Evolutionary conservation across 768 basidiomycete species (phyloP).

Genomic region (Chalciporus piperatus): DNA sequence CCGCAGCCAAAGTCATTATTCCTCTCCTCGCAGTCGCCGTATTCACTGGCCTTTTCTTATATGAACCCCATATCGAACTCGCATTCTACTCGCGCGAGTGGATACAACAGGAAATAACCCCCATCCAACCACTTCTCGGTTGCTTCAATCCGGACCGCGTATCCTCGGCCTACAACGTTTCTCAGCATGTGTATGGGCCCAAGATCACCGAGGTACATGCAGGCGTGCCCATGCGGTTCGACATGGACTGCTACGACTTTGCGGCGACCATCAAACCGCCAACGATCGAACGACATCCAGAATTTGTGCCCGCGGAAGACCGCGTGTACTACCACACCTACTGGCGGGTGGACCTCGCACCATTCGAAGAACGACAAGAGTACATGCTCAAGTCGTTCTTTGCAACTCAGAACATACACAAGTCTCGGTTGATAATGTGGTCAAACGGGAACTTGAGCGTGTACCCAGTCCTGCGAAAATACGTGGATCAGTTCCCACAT

Average conservation of each 20-base stretch:
- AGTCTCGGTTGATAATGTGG: conserved; percentile 80
- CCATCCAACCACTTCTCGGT: conserved; percentile 59
- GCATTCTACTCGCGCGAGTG: conserved; percentile 75
- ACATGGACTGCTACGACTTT: conserved; percentile 91
- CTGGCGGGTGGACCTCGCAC: conserved; percentile 86
- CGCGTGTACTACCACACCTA: conserved; percentile 84
- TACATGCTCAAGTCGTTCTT: conserved; percentile 93
- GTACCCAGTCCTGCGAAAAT: conserved; percentile 57
- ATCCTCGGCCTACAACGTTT: conserved; percentile 66
- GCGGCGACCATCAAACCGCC: conserved; percentile 69
- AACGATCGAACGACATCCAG: not conserved
- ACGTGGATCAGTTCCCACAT: conserved; percentile 61
- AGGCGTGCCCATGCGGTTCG: conserved; percentile 72
- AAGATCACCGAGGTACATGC: conserved; percentile 73
- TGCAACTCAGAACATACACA: conserved; percentile 74
- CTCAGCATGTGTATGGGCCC: conserved; percentile 58
- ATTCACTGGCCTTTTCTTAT: conserved; percentile 52
- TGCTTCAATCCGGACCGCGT: conserved; percentile 69
- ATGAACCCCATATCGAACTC: conserved; percentile 86
- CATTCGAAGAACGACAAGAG: conserved; percentile 80
- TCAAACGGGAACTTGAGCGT: conserved; percentile 74
- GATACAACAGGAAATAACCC: conserved; percentile 70
- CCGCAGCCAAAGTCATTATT: conserved; percentile 45
- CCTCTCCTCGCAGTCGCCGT: conserved; percentile 37
- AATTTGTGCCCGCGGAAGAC: conserved; percentile 31